A percentile compares a stretch with the other conserved stretches of the same genome.
Evolutionary conservation across 257 asterid species (phyloP).

Genomic region (Mentha longifolia): DNA sequence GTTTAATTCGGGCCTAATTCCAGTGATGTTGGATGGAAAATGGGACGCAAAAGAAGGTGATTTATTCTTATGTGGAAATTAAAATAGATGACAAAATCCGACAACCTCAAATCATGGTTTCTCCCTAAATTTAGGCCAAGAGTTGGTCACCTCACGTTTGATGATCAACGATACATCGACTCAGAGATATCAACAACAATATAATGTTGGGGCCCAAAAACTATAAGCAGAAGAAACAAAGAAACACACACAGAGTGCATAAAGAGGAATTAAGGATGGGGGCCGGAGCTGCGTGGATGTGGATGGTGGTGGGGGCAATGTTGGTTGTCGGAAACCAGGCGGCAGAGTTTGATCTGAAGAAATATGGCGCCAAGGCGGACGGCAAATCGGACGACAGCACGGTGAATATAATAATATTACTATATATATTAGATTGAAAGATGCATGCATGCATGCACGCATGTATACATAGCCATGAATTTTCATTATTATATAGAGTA

Average conservation of each 20-base stretch:
- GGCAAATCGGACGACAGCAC: neutral
- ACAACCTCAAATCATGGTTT: neutral
- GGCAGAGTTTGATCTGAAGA: neutral
- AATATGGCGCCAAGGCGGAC: constrained; percentile 10
- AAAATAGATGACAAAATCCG: neutral
- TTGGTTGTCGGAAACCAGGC: neutral
- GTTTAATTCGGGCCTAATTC: neutral
- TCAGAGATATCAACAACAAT: no score
- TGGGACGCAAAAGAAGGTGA: neutral
- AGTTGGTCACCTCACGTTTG: neutral
- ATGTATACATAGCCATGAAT: no score
- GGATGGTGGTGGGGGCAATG: neutral
- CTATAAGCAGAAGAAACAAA: no score
- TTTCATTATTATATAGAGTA: no score
- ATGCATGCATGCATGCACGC: no score
- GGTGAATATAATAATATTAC: no score
- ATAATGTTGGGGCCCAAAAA: no score
- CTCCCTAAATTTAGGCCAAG: neutral
- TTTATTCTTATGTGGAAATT: neutral
- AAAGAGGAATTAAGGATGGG: neutral
- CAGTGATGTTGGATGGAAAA: neutral
- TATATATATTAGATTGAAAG: neutral
- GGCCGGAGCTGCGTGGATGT: neutral
- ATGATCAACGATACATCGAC: no score
- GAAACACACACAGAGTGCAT: no score